A percentile compares a stretch with the other conserved stretches of the same genome.
Conservation (phyloP, 179 eudicot genomes). For the Beta corolliflora region DNA sequence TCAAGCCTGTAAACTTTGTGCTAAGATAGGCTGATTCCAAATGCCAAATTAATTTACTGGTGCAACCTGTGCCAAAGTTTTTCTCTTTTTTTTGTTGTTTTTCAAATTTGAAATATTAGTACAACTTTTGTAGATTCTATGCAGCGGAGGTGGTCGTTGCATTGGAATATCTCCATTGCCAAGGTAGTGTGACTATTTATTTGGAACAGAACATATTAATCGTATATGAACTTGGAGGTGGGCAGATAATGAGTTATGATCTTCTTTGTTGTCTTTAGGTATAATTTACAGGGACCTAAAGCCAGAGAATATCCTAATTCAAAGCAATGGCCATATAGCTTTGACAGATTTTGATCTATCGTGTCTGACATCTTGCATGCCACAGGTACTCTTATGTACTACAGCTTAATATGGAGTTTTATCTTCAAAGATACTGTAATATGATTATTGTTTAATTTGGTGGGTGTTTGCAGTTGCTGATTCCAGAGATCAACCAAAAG, state of each 20-base stretch:
- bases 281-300: conserved; percentile 94
- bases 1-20: neutral
- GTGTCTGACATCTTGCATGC: conserved; percentile 96
- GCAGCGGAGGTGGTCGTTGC: conserved; percentile 94
- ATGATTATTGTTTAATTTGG: neutral
- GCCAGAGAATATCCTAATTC: conserved; percentile 92
- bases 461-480: conserved; percentile 57
- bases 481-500: conserved; percentile 65
- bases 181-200: conserved; percentile 55
- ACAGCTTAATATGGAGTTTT: neutral
- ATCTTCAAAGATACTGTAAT: neutral
- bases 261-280: conserved; percentile 43
- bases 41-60: neutral
- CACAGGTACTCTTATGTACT: conserved; percentile 58
- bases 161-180: conserved; percentile 97
- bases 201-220: neutral
- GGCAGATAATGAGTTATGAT: conserved; percentile 1
- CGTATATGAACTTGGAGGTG: neutral
- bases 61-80: neutral
- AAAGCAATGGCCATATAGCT: conserved; percentile 74
- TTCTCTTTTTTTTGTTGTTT: neutral
- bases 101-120: conserved; percentile 12
- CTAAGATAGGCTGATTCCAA: neutral
- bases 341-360: conserved; percentile 98
- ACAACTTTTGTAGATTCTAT: conserved; percentile 63